Evolutionary conservation across 164 flowering plant species (phyloP), one percentile per base, ranked within the genome.

Genomic region (Macadamia tetraphylla): DNA sequence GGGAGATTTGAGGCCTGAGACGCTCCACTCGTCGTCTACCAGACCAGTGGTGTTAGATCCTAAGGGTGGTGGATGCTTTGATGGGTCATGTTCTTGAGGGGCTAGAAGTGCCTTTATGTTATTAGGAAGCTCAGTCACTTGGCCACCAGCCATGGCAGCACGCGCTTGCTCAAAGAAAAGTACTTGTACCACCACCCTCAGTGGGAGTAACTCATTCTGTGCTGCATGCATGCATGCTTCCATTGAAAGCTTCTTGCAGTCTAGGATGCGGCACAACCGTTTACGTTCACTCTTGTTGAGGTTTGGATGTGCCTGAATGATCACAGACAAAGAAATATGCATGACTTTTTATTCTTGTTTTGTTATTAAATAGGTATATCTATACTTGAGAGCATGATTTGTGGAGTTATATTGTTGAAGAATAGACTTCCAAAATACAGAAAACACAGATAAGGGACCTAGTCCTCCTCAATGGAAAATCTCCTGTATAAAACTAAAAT

Each of bases 181-280:
- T 61, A 95, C 97, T 79, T 92, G 99, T 44, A 95, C 98, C 15
- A 95, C 94, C 29, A 95, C 92, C 71, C 99, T 82, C 10, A 95
- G 72, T 0, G 99, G 99, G 13, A 95, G 93, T 62, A 79, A 71
- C 82, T 95, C 98, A 57, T 95, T 95, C 60, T 92, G 96, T 32
- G 98, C 98, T 0, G 99, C 99, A 62, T 92, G 93, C 84, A 88
- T 89, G 71, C 98, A 91, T 18, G 88, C 89, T 69, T 91, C 91
- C 82, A 92, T 74, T 5, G 99, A 92, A 12, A 95, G 82, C 73
- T 89, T 95, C 73, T 85, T 92, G 94, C 99, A 95, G 86, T 95
- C 96, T 4, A 95, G 78, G 53, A 85, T 69, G 66, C 91, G 81
- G 66, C 99, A 95, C 61, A 95, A 67, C 32, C 85, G 74, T 69